phyloP scores from a whole-genome alignment of 495 filamentous ascomycete species.

The Penicillium roqueforti region DNA sequence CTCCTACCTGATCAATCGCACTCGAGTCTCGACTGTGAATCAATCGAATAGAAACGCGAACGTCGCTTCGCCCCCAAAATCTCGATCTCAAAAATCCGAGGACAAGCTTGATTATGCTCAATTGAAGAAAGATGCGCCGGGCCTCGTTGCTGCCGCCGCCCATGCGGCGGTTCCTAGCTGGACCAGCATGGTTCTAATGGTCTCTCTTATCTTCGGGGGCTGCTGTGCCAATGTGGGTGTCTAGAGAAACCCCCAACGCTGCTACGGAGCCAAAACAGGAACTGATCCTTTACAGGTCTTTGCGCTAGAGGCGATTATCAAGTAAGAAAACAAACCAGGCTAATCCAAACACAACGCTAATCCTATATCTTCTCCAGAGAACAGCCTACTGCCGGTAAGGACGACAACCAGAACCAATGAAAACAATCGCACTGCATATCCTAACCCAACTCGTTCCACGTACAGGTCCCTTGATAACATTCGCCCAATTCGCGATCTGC shows the following conservation, averaged over 20 bases:
- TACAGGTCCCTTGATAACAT: slow-evolving; percentile 82
- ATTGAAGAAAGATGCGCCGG: slow-evolving; percentile 61
- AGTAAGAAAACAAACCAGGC: slow-evolving; percentile 52
- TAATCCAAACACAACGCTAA: slow-evolving; percentile 11
- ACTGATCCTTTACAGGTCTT: slow-evolving; percentile 58
- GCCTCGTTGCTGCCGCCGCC: slow-evolving; percentile 33
- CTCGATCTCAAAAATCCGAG: not conserved
- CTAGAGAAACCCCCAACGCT: not conserved
- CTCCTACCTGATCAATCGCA: slow-evolving; percentile 9
- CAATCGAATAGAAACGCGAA: not conserved
- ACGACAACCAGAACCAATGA: not conserved
- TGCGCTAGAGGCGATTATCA: slow-evolving; percentile 91
- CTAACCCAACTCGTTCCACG: not conserved
- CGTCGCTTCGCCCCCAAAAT: not conserved
- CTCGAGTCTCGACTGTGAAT: not conserved
- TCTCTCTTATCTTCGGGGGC: slow-evolving; percentile 90
- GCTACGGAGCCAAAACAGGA: not conserved
- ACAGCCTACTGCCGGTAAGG: slow-evolving; percentile 36
- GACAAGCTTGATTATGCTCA: slow-evolving; percentile 49
- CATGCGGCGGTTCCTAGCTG: slow-evolving; percentile 59
- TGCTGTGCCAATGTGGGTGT: slow-evolving; percentile 90
- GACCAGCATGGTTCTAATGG: slow-evolving; percentile 65
- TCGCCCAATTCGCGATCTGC: slow-evolving; percentile 88
- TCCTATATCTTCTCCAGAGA: slow-evolving; percentile 22
- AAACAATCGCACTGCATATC: not conserved